Conservation (phyloP, 164 flowering plant genomes). For the Dillenia turbinata region DNA sequence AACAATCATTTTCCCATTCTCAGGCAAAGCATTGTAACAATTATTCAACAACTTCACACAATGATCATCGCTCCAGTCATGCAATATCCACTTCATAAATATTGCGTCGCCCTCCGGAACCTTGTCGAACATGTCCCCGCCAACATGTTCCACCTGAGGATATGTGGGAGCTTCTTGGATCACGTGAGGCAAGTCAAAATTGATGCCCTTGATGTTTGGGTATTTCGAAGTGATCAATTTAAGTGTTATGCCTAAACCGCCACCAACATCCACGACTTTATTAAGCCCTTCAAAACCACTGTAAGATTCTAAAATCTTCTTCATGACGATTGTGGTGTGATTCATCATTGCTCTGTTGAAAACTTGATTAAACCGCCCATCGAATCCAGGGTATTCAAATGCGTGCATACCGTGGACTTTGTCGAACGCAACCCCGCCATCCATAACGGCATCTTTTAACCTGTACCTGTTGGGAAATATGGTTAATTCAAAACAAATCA, state of each 20-base stretch:
- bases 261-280: conserved; percentile 80
- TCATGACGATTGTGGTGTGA: conserved; percentile 73
- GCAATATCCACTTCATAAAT: conserved; percentile 95
- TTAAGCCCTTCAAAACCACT: conserved; percentile 65
- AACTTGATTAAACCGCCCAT: conserved; percentile 71
- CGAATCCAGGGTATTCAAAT: conserved; percentile 71
- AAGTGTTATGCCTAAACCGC: conserved; percentile 71
- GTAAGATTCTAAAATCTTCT: conserved; percentile 62
- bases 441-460: conserved; percentile 84
- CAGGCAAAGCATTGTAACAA: conserved; percentile 65
- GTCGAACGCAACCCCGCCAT: conserved; percentile 84
- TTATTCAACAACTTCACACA: conserved; percentile 68
- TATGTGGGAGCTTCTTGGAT: conserved; percentile 62
- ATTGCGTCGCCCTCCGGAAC: conserved; percentile 85
- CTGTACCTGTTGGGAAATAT: conserved; percentile 41
- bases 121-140: conserved; percentile 81
- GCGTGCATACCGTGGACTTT: conserved; percentile 73
- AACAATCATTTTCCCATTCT: conserved; percentile 63
- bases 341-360: conserved; percentile 80
- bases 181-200: conserved; percentile 86
- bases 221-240: conserved; percentile 61
- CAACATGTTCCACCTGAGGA: conserved; percentile 73
- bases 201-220: conserved; percentile 69
- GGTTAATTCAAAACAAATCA: too few relatives aligned
- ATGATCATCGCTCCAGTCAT: conserved; percentile 88